These are phyloP conservation scores for Aspergillus neoniger DNA, from an alignment of 2,329 filamentous ascomycete genomes.

Conservation along the genomic window DNA sequence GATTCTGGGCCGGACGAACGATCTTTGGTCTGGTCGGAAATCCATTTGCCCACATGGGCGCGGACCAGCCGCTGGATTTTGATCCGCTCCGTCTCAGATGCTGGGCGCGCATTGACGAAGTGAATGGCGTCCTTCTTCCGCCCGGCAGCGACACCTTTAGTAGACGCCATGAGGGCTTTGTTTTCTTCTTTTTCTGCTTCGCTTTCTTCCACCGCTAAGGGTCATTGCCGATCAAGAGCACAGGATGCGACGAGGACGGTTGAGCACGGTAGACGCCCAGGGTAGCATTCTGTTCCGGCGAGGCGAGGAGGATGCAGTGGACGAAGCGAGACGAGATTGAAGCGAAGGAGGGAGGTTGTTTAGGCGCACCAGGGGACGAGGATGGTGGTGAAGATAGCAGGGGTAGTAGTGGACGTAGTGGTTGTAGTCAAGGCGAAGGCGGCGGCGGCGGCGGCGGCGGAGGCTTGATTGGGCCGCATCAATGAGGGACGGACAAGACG, in stretches of 20 bases:
- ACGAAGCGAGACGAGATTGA: neutral
- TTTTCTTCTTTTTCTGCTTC: neutral
- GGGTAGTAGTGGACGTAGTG: neutral
- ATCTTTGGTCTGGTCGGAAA: constrained; percentile 38
- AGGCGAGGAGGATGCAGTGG: neutral
- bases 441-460: no score
- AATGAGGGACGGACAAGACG: neutral
- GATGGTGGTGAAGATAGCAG: neutral
- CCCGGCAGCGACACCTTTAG: constrained; percentile 18
- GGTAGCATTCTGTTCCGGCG: constrained; percentile 26
- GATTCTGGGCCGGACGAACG: constrained; percentile 20
- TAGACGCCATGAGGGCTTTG: constrained; percentile 27
- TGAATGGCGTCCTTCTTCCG: constrained; percentile 32
- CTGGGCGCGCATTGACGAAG: constrained; percentile 37
- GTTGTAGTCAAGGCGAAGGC: neutral
- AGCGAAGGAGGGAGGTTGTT: neutral
- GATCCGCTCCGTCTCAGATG: constrained; percentile 31
- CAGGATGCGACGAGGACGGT: constrained; percentile 13
- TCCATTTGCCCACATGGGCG: constrained; percentile 40
- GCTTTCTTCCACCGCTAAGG: neutral
- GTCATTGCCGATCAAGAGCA: constrained; percentile 20
- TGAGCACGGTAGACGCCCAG: constrained; percentile 12
- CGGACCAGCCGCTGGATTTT: constrained; percentile 34
- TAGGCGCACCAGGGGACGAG: neutral
- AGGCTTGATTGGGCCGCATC: neutral